These are phyloP conservation scores for Isabelozyma pseudorhagii DNA, from an alignment of 805 yeast species.

Conservation along the genomic window DNA sequence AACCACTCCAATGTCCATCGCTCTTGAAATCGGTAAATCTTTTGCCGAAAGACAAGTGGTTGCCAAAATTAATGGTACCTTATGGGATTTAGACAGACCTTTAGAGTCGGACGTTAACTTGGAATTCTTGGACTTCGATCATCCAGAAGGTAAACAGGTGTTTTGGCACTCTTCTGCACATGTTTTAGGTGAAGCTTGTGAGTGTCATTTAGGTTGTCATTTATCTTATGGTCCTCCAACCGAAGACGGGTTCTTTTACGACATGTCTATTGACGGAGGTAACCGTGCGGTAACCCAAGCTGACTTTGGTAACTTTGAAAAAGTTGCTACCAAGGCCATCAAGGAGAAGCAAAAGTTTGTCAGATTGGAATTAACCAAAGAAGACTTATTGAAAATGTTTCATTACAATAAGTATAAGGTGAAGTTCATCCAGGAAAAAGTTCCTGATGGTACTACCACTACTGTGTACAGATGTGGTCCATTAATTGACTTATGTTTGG, in stretches of 20 bases:
- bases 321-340: constrained; percentile 83
- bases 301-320: constrained; percentile 82
- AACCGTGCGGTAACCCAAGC: constrained; percentile 66
- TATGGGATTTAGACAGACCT: constrained; percentile 97
- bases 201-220: constrained; percentile 93
- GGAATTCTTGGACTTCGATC: constrained; percentile 86
- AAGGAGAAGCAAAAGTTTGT: constrained; percentile 95
- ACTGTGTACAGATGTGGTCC: constrained; percentile 98
- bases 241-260: constrained; percentile 96
- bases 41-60: constrained; percentile 87
- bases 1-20: constrained; percentile 85
- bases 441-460: constrained; percentile 93
- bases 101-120: constrained; percentile 67
- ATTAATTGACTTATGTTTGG: constrained; percentile 92
- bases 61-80: constrained; percentile 81
- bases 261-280: constrained; percentile 81
- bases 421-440: constrained; percentile 76
- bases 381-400: constrained; percentile 89
- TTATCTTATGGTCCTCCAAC: constrained; percentile 91
- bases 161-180: constrained; percentile 99
- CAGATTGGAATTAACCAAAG: constrained; percentile 89
- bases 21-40: constrained; percentile 79
- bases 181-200: constrained; percentile 96
- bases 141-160: constrained; percentile 91
- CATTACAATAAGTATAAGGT: constrained; percentile 94